Conservation (phyloP, 306 rosid species). For the Cercis canadensis region DNA sequence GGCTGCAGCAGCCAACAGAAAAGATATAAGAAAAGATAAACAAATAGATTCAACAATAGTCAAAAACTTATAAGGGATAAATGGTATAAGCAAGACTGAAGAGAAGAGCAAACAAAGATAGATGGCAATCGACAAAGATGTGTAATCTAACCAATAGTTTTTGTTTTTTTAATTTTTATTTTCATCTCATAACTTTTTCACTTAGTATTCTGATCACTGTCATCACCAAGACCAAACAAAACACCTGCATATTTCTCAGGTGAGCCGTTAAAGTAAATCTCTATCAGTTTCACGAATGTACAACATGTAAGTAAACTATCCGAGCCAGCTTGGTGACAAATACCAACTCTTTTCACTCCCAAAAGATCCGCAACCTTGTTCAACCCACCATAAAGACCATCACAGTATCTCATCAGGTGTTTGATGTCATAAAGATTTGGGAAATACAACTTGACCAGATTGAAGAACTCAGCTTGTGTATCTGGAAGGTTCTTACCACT, state of each 20-base stretch:
- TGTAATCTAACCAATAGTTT: too few relatives aligned
- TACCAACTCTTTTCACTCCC: slow-evolving; percentile 50
- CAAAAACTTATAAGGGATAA: too few relatives aligned
- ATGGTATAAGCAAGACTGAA: too few relatives aligned
- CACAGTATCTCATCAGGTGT: slow-evolving; percentile 45
- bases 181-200: neutral
- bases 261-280: slow-evolving; percentile 23
- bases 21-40: too few relatives aligned
- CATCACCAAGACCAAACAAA: slow-evolving; percentile 43
- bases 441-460: slow-evolving; percentile 34
- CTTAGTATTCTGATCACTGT: slow-evolving; percentile 1
- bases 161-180: too few relatives aligned
- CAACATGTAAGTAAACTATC: slow-evolving; percentile 57
- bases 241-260: slow-evolving; percentile 43
- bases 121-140: too few relatives aligned
- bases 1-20: too few relatives aligned
- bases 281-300: slow-evolving; percentile 45
- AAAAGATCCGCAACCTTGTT: slow-evolving; percentile 44
- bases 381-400: slow-evolving; percentile 51
- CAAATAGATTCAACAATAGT: too few relatives aligned
- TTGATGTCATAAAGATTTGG: slow-evolving; percentile 51
- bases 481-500: slow-evolving; percentile 38
- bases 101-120: too few relatives aligned
- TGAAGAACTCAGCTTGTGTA: slow-evolving; percentile 34
- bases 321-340: slow-evolving; percentile 58